Base-by-base conservation (phyloP, 495 filamentous ascomycete species). In the Lentithecium fluviatile region DNA sequence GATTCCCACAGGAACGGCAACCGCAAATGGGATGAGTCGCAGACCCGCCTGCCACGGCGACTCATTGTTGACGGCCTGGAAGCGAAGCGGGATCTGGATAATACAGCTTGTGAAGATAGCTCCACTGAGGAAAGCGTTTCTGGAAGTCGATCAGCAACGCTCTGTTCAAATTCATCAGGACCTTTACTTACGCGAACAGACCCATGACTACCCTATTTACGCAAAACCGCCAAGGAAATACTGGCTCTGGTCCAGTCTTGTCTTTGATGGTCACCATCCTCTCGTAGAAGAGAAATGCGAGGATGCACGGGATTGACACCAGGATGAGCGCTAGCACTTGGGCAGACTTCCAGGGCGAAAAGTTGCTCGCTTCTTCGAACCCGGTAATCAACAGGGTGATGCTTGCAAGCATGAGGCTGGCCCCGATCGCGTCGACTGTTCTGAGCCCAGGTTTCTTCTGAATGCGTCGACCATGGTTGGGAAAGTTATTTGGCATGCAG, bases 171-270 rank as follows among this genome's bases (percentile, higher is more conserved):
- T 36, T 52, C 7, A 2, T 32, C 21, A 11, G 21, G 20, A n/a
- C 3, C 24, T 37, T 2, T 23, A 43, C 57, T 51, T 26, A 60
- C 57, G 23, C 43, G 10, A 58, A 37, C 6, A 58, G 11, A 1
- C 60, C 60, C 34, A 64, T 42, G 26, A 37, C 25, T 5, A 45
- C 47, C 17, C 60, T 21, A 38, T 52, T 64, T 19, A 32, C 38
- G n/a, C 45, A 38, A 24, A 64, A 64, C n/a, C 60, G 45, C 60
- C 60, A 64, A 6, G 60, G 60, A 43, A 64, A 64, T 13, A 64
- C 48, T 10, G 54, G 45, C 25, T 64, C 60, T 17, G 25, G 42
- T 32, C 20, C 26, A 40, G 23, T 29, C 11, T 36, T 51, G 8
- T 12, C 45, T 52, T 32, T 46, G 13, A 40, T 24, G 2, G 54